Percentiles rank a stretch among this genome's conserved stretches.
Conservation (phyloP, 2,329 filamentous ascomycete genomes). For the Pestalotiopsis fici region DNA sequence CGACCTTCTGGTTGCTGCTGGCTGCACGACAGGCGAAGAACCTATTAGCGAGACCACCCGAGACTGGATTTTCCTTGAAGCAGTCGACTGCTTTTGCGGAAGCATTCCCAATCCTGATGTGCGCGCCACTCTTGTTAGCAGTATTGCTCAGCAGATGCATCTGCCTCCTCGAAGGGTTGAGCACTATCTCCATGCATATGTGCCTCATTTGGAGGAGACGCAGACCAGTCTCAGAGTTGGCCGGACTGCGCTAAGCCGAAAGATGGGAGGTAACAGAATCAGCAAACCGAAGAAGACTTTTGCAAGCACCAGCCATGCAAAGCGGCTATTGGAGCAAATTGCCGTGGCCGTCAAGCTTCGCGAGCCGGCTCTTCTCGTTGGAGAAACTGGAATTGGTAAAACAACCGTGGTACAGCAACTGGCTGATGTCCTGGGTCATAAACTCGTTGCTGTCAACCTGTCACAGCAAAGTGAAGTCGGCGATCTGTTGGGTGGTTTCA, state of each 20-base stretch:
- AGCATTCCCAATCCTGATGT: constrained; percentile 69
- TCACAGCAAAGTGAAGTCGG: constrained; percentile 97
- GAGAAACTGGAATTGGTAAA: constrained; percentile 98
- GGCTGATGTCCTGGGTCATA: constrained; percentile 80
- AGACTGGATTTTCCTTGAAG: constrained; percentile 91
- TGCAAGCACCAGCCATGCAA: constrained; percentile 84
- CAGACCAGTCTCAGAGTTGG: constrained; percentile 64
- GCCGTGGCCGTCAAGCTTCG: constrained; percentile 77
- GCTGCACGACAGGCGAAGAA: constrained; percentile 68
- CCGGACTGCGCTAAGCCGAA: constrained; percentile 63
- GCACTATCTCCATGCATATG: constrained; percentile 73
- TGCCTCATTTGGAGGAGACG: constrained; percentile 67
- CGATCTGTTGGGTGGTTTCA: constrained; percentile 95
- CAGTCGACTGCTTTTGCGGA: constrained; percentile 88
- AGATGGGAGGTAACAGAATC: constrained; percentile 50
- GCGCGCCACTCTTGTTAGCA: constrained; percentile 60
- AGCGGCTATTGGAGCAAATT: constrained; percentile 84
- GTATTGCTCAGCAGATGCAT: constrained; percentile 84
- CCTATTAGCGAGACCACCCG: constrained; percentile 70
- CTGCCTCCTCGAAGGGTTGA: constrained; percentile 80
- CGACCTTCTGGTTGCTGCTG: constrained; percentile 60
- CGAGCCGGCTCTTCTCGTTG: constrained; percentile 94
- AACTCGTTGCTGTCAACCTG: constrained; percentile 89
- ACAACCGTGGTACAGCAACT: constrained; percentile 95
- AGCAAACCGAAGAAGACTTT: constrained; percentile 67